phyloP scores from a whole-genome alignment of 2,329 filamentous ascomycete genomes.

The Sporothrix variecibatus region DNA sequence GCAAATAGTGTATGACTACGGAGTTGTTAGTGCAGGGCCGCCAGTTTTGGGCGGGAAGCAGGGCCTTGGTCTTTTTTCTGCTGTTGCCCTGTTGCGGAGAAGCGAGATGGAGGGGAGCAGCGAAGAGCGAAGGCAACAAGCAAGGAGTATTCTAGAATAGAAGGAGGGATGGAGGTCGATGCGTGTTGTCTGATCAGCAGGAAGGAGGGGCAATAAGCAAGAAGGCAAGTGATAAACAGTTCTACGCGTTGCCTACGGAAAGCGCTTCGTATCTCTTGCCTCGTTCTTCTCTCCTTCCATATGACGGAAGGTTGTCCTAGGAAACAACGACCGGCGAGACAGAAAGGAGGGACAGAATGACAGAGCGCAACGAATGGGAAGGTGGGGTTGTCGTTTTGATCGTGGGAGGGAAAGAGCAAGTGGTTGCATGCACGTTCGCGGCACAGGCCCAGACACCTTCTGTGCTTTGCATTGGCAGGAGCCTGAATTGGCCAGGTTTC shows the following conservation, averaged over 20 bases:
- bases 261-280: not conserved
- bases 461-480: not conserved
- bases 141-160: not conserved
- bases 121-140: constrained; percentile 17
- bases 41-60: not conserved
- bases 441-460: not conserved
- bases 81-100: constrained; percentile 12
- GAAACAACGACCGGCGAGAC: not conserved
- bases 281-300: not conserved
- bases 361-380: not conserved
- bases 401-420: constrained; percentile 17
- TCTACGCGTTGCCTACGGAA: not conserved
- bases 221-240: not conserved
- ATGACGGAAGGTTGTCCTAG: constrained; percentile 2
- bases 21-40: constrained; percentile 17
- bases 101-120: not conserved
- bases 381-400: not conserved
- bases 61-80: not conserved
- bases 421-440: constrained; percentile 14
- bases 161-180: not conserved
- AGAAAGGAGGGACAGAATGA: not conserved
- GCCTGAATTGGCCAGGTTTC: constrained; percentile 24
- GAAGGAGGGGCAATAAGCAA: not conserved
- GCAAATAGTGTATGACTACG: constrained; percentile 14
- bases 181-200: constrained; percentile 15